Conservation (phyloP, 2,329 filamentous ascomycete species). For the Phaeophleospora eucalypticola region DNA sequence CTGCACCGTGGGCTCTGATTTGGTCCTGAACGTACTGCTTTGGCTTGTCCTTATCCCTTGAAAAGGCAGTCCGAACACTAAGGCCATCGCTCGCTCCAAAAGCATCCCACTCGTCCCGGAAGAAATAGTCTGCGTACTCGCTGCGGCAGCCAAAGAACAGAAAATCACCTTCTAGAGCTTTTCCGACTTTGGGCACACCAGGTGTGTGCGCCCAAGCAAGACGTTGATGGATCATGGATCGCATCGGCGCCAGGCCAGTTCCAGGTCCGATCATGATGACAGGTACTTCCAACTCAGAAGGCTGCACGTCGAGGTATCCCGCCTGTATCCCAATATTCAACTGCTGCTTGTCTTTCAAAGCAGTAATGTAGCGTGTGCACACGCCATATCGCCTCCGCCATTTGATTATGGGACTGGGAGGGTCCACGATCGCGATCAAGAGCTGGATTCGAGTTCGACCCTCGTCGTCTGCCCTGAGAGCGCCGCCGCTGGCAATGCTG, state of each 20-base stretch:
- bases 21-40: conserved; percentile 67
- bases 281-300: conserved; percentile 50
- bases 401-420: conserved; percentile 66
- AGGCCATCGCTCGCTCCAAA: conserved; percentile 44
- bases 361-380: conserved; percentile 79
- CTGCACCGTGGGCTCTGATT: conserved; percentile 48
- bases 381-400: conserved; percentile 86
- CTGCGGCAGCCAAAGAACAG: conserved; percentile 87
- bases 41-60: conserved; percentile 59
- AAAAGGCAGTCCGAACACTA: conserved; percentile 62
- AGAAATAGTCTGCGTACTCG: conserved; percentile 72
- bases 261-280: conserved; percentile 78
- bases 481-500: conserved; percentile 77
- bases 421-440: conserved; percentile 35
- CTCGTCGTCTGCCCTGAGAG: conserved; percentile 27
- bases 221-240: conserved; percentile 75
- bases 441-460: conserved; percentile 31
- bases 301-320: conserved; percentile 48
- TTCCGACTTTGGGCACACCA: conserved; percentile 1
- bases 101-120: conserved; percentile 66
- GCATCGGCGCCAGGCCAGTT: conserved; percentile 81
- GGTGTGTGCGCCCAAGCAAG: conserved; percentile 34
- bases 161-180: conserved; percentile 38
- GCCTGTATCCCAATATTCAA: conserved; percentile 58
- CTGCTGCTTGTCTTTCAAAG: conserved; percentile 54